Base-by-base conservation (phyloP, 371 early-diverging fungal species). In the Dipsacomyces acuminosporus region DNA sequence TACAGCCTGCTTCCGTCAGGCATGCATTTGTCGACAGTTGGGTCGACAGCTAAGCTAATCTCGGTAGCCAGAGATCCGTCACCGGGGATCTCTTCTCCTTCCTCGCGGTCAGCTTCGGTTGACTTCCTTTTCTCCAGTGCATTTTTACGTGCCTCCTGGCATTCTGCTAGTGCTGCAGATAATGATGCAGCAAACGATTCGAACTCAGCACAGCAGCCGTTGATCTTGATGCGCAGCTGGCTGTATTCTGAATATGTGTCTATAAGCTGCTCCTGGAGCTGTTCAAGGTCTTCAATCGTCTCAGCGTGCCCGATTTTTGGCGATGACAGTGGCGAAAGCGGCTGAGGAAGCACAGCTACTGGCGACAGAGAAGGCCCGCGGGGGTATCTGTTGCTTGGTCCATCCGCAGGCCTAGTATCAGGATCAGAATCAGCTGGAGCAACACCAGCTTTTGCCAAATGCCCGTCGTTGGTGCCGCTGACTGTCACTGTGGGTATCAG, bases 281-380 rank as follows among this genome's bases (percentile, higher is more conserved):
- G 36, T 18, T 21, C 30, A 8, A 69, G 25, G 11, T 55, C 69
- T 26, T 59, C 69, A 19, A 69, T 9, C n/a, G 69, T 69, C 34
- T 59, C 55, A 8, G 52, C 42, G 1, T 19, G 26, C 44, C 51
- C 48, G 11, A 48, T 21, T 33, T 17, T 17, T 4, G 41, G 42
- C 8, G 17, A 23, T 8, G 54, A 54, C 35, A 58, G 45, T 14
- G 54, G 53, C 34, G 52, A 44, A 3, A 20, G 55, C 20, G 69
- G 45, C 14, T 30, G 51, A 22, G 45, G 38, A n/a, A 19, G 23
- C 5, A 44, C 44, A 2, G 48, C 42, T 8, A 48, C 24, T 11
- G 69, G 59, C 11, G 69, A 63, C 1, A 63, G 52, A 18, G 69
- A 69, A 8, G 58, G 59, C 0, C 59, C 56, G 11, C 64, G 69